phyloP scores from a whole-genome alignment of 768 basidiomycete genomes.

The Lentinus tigrinus region DNA sequence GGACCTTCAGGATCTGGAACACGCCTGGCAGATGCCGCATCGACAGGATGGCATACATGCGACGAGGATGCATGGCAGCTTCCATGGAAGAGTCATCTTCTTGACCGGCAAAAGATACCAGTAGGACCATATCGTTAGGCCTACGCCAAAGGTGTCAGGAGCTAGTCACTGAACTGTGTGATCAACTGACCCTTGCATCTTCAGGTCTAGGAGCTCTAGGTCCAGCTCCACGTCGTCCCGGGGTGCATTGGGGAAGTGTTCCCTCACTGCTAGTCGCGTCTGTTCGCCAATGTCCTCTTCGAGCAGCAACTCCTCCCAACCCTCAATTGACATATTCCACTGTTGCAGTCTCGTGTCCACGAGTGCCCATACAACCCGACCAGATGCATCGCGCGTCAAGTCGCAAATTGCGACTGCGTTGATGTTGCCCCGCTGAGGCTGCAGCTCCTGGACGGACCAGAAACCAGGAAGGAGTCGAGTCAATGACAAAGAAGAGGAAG shows the following conservation, averaged over 20 bases:
- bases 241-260: slow-evolving; percentile 38
- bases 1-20: slow-evolving; percentile 49
- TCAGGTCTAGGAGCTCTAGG: slow-evolving; percentile 72
- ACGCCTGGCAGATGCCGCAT: slow-evolving; percentile 41
- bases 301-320: slow-evolving; percentile 63
- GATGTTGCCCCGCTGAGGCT: slow-evolving; percentile 57
- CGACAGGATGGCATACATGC: slow-evolving; percentile 63
- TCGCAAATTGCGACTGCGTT: slow-evolving; percentile 59
- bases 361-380: slow-evolving; percentile 64
- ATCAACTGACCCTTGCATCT: slow-evolving; percentile 53
- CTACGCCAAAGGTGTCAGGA: slow-evolving; percentile 30
- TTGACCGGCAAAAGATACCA: slow-evolving; percentile 68
- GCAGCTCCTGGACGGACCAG: slow-evolving; percentile 40
- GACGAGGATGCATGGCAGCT: slow-evolving; percentile 43
- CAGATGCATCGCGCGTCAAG: slow-evolving; percentile 36
- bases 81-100: slow-evolving; percentile 42
- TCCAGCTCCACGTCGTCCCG: slow-evolving; percentile 52
- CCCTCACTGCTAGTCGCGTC: slow-evolving; percentile 47
- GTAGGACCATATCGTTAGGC: slow-evolving; percentile 52
- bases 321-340: slow-evolving; percentile 68
- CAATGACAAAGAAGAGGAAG: slow-evolving; percentile 44
- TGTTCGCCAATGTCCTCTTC: slow-evolving; percentile 57
- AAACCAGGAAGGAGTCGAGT: slow-evolving; percentile 42
- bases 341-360: slow-evolving; percentile 66
- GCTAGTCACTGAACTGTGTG: neutral